Evolutionary conservation across 495 filamentous ascomycete genomes (phyloP).

Genomic region (Hyaloscypha bicolor): DNA sequence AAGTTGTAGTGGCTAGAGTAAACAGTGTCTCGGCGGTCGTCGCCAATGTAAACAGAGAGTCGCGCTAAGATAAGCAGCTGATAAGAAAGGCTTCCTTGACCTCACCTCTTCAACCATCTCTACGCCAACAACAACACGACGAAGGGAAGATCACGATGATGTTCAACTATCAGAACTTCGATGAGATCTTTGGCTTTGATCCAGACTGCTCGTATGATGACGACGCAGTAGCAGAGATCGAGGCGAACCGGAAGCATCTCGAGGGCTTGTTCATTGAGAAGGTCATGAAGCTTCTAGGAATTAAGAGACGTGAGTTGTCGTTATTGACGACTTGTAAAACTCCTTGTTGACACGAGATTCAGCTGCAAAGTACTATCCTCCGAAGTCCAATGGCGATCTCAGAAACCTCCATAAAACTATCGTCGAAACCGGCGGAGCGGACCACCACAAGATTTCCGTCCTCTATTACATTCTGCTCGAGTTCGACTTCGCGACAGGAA

Average conservation of each 20-base stretch:
- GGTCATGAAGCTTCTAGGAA: slow-evolving; percentile 67
- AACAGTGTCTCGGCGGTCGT: background rate
- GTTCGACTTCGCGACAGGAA: slow-evolving; percentile 52
- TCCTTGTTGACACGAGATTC: slow-evolving; percentile 15
- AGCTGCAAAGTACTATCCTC: slow-evolving; percentile 69
- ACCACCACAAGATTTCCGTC: slow-evolving; percentile 75
- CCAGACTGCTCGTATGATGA: slow-evolving; percentile 64
- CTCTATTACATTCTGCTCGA: slow-evolving; percentile 83
- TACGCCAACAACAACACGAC: background rate
- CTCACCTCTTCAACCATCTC: background rate
- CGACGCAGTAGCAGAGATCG: slow-evolving; percentile 57
- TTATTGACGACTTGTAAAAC: background rate
- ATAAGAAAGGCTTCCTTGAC: slow-evolving; percentile 9
- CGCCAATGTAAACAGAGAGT: background rate
- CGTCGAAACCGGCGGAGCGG: slow-evolving; percentile 54
- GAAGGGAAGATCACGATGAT: slow-evolving; percentile 13
- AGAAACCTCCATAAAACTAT: slow-evolving; percentile 67
- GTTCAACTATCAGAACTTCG: slow-evolving; percentile 56
- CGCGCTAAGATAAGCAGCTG: slow-evolving; percentile 25
- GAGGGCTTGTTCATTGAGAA: slow-evolving; percentile 77
- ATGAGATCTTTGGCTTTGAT: slow-evolving; percentile 64
- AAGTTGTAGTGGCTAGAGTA: slow-evolving; percentile 11
- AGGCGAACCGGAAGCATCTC: slow-evolving; percentile 60
- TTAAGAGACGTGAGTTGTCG: slow-evolving; percentile 59
- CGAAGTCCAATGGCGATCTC: slow-evolving; percentile 63